These are phyloP conservation scores for Diutina scorzettiae DNA, from an alignment of 1,139 yeast species.

Conservation along the genomic window DNA sequence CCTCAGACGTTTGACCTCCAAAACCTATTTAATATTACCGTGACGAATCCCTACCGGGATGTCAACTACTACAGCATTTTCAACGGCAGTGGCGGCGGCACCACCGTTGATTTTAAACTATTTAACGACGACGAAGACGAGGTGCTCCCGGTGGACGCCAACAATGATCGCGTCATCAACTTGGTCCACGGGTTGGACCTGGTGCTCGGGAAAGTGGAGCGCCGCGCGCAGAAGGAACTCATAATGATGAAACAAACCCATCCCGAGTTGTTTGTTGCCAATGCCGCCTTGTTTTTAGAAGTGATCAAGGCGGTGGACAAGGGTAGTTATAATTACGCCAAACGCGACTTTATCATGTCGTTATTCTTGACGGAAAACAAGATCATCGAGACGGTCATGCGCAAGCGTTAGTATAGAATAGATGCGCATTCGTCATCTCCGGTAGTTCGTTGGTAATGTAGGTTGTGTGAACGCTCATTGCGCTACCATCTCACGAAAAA, in stretches of 20 bases:
- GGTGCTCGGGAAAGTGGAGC: constrained; percentile 53
- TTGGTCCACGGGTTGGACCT: constrained; percentile 49
- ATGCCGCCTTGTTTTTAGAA: constrained; percentile 44
- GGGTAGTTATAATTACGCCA: constrained; percentile 41
- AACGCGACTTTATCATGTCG: constrained; percentile 7
- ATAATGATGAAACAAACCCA: constrained; percentile 40
- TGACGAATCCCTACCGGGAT: constrained; percentile 22
- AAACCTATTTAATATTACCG: constrained; percentile 16
- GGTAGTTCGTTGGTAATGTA: too few species aligned
- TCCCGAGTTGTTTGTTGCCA: constrained; percentile 42
- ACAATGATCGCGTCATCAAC: constrained; percentile 23
- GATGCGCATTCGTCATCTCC: not conserved
- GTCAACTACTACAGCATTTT: constrained; percentile 20
- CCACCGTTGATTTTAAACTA: not conserved
- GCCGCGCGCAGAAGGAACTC: constrained; percentile 54
- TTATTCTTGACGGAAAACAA: not conserved
- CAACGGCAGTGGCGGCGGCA: not conserved
- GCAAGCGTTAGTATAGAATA: not conserved
- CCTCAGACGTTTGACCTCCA: constrained; percentile 21
- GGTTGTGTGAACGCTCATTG: not conserved
- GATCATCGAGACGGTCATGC: not conserved
- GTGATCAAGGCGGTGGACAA: constrained; percentile 52
- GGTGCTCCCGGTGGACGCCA: not conserved
- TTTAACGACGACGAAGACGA: not conserved
- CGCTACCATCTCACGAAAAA: not conserved